phyloP scores from a whole-genome alignment of 192 early-diverging fungal genomes.

The Diversispora eburnea region DNA sequence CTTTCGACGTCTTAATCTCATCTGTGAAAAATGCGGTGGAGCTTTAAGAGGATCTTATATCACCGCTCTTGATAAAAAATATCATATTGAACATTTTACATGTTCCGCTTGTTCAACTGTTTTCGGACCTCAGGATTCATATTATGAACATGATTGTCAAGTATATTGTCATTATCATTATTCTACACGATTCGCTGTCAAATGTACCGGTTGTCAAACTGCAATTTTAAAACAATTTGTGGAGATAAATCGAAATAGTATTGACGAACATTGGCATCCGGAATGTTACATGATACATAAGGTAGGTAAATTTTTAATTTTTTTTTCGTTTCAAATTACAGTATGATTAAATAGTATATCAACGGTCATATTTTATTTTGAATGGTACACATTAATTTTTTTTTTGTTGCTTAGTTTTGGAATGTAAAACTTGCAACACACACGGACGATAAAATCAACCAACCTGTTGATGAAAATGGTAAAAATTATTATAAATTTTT shows the following conservation, averaged over 20 bases:
- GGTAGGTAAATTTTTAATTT: slow-evolving; percentile 49
- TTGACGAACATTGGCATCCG: slow-evolving; percentile 94
- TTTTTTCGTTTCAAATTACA: too few relatives aligned
- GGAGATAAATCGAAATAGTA: slow-evolving; percentile 76
- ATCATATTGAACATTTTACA: slow-evolving; percentile 97
- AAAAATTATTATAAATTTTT: background rate
- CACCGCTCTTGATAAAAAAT: slow-evolving; percentile 87
- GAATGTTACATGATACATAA: slow-evolving; percentile 99
- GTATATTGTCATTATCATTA: slow-evolving; percentile 96
- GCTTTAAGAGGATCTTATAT: slow-evolving; percentile 91
- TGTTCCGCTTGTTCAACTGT: slow-evolving; percentile 88
- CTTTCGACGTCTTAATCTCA: slow-evolving; percentile 75
- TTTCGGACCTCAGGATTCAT: slow-evolving; percentile 93
- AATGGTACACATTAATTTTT: background rate
- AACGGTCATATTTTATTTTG: background rate
- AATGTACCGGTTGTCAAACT: slow-evolving; percentile 94
- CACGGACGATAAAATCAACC: slow-evolving; percentile 20
- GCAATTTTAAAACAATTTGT: slow-evolving; percentile 96
- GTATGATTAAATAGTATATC: too few relatives aligned
- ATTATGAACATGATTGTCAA: slow-evolving; percentile 91
- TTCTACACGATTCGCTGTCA: slow-evolving; percentile 81
- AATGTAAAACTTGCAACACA: slow-evolving; percentile 51
- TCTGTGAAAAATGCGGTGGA: slow-evolving; percentile 83
- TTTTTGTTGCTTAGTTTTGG: slow-evolving; percentile 48
- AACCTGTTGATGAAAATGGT: background rate